Evolutionary conservation across 768 basidiomycete species (phyloP).

Genomic region (Suillus sp.): DNA sequence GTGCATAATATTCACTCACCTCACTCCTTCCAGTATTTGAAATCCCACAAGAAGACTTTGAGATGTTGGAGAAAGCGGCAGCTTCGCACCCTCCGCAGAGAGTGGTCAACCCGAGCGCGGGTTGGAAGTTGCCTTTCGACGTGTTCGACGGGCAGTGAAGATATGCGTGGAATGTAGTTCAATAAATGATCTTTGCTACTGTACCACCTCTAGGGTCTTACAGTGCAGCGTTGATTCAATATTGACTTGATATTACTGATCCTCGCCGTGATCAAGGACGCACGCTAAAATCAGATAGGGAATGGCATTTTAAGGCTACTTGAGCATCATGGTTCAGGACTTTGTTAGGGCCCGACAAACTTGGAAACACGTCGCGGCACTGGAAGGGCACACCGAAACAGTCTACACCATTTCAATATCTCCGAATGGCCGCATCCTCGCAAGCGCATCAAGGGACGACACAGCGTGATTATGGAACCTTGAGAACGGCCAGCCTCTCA

Average conservation of each 20-base stretch:
- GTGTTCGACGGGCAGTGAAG: constrained; percentile 55
- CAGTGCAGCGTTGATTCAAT: background rate
- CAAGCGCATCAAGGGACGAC: no score
- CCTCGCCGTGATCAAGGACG: background rate
- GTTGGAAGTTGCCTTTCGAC: constrained; percentile 62
- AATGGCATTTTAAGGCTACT: background rate
- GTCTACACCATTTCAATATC: no score
- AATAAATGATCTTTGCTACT: background rate
- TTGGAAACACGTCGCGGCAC: no score
- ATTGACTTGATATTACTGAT: background rate
- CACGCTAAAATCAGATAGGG: background rate
- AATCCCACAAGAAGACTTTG: constrained; percentile 41
- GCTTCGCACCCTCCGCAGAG: constrained; percentile 55
- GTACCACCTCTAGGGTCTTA: background rate
- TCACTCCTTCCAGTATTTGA: constrained; percentile 28
- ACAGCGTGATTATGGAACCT: no score
- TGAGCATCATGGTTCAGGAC: background rate
- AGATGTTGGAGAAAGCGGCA: constrained; percentile 42
- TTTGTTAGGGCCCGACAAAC: background rate
- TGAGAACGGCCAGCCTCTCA: no score
- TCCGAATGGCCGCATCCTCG: no score
- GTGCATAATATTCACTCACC: background rate
- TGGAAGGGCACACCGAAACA: no score
- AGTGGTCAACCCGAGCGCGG: constrained; percentile 57
- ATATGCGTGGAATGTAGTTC: background rate